phyloP scores from a whole-genome alignment of 768 basidiomycete species.

The Podaxis sp. region DNA sequence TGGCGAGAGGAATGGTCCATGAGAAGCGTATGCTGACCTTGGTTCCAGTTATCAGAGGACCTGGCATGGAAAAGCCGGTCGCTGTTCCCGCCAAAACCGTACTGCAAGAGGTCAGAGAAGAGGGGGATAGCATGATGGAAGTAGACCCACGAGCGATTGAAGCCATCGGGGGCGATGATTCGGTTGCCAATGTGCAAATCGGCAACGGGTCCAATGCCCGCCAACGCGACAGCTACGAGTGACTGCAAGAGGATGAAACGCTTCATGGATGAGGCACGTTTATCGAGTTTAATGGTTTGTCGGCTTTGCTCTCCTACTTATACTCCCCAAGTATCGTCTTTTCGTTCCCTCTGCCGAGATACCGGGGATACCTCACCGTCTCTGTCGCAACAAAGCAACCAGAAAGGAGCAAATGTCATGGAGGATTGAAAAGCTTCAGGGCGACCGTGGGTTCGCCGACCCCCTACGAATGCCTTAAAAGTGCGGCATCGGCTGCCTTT shows the following conservation, averaged over 20 bases:
- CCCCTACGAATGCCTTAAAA: background rate
- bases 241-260: background rate
- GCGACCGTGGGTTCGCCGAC: background rate
- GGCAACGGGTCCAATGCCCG: slow-evolving; percentile 28
- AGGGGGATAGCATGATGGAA: background rate
- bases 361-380: background rate
- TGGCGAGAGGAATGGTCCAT: background rate
- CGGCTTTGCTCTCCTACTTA: background rate
- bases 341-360: background rate
- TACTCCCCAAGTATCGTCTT: background rate
- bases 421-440: background rate
- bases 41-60: slow-evolving; percentile 29
- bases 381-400: background rate
- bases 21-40: slow-evolving; percentile 22
- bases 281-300: background rate
- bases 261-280: background rate
- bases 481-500: background rate
- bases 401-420: background rate
- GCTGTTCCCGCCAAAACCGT: slow-evolving; percentile 32
- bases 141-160: slow-evolving; percentile 35
- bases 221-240: slow-evolving; percentile 16
- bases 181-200: slow-evolving; percentile 42
- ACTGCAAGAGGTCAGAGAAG: slow-evolving; percentile 16
- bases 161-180: slow-evolving; percentile 50
- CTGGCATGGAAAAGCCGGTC: slow-evolving; percentile 24